Evolutionary conservation across 164 flowering plant genomes (phyloP).

Genomic region (Protea cynaroides): DNA sequence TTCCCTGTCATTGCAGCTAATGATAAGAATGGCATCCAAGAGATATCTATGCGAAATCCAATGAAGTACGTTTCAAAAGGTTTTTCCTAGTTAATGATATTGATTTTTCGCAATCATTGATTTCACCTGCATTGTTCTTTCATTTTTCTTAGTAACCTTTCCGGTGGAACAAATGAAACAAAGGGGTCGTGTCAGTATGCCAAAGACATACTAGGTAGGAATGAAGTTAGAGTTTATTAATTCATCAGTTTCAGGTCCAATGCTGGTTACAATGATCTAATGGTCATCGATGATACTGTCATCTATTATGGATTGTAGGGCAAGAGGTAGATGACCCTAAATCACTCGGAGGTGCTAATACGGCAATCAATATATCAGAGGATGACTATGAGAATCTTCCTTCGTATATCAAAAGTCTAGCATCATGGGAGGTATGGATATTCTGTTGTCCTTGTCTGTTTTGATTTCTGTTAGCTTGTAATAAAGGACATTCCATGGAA

Average conservation of each 20-base stretch:
- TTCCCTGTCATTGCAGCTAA: slow-evolving; percentile 9
- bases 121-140: neutral
- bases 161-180: slow-evolving; percentile 2
- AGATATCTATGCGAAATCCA: slow-evolving; percentile 7
- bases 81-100: neutral
- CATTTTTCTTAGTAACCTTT: slow-evolving; percentile 4
- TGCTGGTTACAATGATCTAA: neutral
- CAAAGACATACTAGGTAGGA: slow-evolving; percentile 5
- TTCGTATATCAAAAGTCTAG: slow-evolving; percentile 60
- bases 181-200: slow-evolving; percentile 7
- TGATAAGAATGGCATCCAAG: slow-evolving; percentile 9
- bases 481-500: neutral
- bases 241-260: neutral
- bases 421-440: slow-evolving; percentile 78
- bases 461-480: neutral
- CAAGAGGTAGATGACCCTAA: slow-evolving; percentile 15
- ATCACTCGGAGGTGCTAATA: slow-evolving; percentile 16
- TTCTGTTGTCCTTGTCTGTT: neutral
- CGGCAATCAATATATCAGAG: slow-evolving; percentile 31
- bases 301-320: slow-evolving; percentile 16
- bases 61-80: slow-evolving; percentile 10
- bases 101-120: neutral
- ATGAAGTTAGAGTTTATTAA: slow-evolving; percentile 22
- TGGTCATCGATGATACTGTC: neutral
- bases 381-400: slow-evolving; percentile 78